These are phyloP conservation scores for Aegle marmelos DNA, from an alignment of 345 rosid genomes.

Conservation along the genomic window DNA sequence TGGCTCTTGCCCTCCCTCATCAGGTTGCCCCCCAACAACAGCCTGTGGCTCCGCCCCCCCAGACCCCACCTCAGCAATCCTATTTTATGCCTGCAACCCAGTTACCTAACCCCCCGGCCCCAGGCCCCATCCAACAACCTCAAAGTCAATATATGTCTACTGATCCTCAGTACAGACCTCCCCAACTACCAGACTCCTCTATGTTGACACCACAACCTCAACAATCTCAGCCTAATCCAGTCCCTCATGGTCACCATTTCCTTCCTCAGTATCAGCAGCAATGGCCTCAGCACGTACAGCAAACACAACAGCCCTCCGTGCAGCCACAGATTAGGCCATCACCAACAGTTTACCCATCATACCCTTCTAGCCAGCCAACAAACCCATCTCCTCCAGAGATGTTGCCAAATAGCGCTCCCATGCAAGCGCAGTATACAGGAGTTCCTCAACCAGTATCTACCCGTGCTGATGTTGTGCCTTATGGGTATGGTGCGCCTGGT, in stretches of 20 bases:
- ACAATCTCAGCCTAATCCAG: slow-evolving; percentile 55
- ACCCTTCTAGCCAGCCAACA: slow-evolving; percentile 54
- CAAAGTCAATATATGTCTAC: slow-evolving; percentile 50
- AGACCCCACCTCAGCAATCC: slow-evolving; percentile 59
- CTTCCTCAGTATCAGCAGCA: slow-evolving; percentile 76
- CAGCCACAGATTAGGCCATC: slow-evolving; percentile 70
- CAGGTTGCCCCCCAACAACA: slow-evolving; percentile 75
- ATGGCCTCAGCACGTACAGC: slow-evolving; percentile 56
- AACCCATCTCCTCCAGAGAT: slow-evolving; percentile 59
- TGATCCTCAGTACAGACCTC: slow-evolving; percentile 63
- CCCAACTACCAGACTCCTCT: slow-evolving; percentile 63
- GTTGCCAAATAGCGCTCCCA: slow-evolving; percentile 60
- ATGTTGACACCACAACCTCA: slow-evolving; percentile 55
- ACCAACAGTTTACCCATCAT: slow-evolving; percentile 56
- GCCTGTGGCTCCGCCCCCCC: slow-evolving; percentile 42
- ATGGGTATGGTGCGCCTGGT: slow-evolving; percentile 63
- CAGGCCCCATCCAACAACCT: slow-evolving; percentile 38
- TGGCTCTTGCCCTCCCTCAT: slow-evolving; percentile 90
- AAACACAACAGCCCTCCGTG: slow-evolving; percentile 47
- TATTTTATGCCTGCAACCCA: slow-evolving; percentile 64
- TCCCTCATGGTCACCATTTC: slow-evolving; percentile 41
- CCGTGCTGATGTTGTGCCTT: slow-evolving; percentile 53
- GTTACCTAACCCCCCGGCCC: slow-evolving; percentile 47
- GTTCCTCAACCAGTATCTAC: slow-evolving; percentile 64
- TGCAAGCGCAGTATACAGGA: slow-evolving; percentile 71